Conservation (phyloP, 148 eudicot species). For the Rhododendron simsii region DNA sequence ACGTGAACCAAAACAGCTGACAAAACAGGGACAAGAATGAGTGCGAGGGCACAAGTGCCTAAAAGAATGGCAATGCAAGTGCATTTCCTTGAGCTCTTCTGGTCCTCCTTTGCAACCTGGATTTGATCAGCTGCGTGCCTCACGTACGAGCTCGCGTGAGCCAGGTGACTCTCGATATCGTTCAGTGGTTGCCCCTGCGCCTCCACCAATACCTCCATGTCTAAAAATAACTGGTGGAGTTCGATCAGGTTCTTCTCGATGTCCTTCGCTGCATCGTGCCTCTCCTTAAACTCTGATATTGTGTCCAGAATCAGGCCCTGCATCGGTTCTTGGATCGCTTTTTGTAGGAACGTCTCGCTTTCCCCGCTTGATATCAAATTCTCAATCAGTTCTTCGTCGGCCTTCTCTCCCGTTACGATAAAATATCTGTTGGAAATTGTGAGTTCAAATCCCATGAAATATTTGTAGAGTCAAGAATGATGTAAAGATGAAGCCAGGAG, state of each 20-base stretch:
- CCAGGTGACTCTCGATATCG: conserved; percentile 45
- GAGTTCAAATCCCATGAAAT: too few species aligned
- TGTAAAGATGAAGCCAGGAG: too few species aligned
- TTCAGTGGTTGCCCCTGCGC: conserved; percentile 50
- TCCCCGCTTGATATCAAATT: too few species aligned
- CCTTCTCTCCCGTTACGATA: too few species aligned
- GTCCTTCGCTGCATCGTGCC: conserved; percentile 70
- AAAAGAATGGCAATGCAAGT: conserved; percentile 43
- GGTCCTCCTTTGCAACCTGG: conserved; percentile 43
- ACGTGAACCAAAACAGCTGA: conserved; percentile 14
- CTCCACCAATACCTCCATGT: conserved; percentile 70
- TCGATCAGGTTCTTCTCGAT: conserved; percentile 59
- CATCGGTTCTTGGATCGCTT: too few species aligned
- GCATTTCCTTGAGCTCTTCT: conserved; percentile 60
- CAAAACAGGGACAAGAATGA: conserved; percentile 40
- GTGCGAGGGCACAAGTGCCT: conserved; percentile 15
- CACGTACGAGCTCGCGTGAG: conserved; percentile 47
- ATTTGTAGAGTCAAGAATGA: too few species aligned
- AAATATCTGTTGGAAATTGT: too few species aligned
- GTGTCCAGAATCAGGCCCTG: too few species aligned
- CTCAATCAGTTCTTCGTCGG: too few species aligned
- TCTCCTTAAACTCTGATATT: too few species aligned
- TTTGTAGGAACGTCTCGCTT: too few species aligned
- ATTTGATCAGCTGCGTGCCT: conserved; percentile 40
- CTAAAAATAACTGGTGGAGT: conserved; percentile 67